Base-by-base conservation (phyloP, 2,329 filamentous ascomycete species). In the Cryphonectria naterciae region DNA sequence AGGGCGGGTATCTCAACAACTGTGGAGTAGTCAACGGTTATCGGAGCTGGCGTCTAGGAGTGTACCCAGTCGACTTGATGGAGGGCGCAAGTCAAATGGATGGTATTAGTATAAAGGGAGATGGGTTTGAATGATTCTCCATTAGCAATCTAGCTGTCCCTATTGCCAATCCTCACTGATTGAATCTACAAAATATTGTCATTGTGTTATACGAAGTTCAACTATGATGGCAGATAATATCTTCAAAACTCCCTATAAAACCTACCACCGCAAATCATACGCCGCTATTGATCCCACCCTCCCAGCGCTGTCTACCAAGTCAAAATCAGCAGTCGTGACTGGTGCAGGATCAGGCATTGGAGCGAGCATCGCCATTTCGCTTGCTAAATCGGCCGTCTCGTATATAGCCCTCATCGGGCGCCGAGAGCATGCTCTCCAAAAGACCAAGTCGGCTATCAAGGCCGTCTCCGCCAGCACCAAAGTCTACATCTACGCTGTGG, bases 241-340 rank as follows among this genome's bases (percentile, higher is more conserved):
- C 49, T 43, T 68, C 1, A 46, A 68, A 25, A 68, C 66, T 37
- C 66, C 66, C 6, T 68, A 68, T 17, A 41, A 28, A 11, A 49
- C 37, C 19, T 68, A 68, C 28, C 54, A 68, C 66, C 52, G 19
- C 19, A 68, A 2, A 25, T 68, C 66, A 1, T 68, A 68, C 22
- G 56, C 66, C 39, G 66, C 66, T 6, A 68, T 68, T 25, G 39
- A 68, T 49, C 66, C 56, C 39, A 49, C 66, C 25, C 54, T 28
- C 37, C 66, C 66, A 61, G 52, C 66, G 11, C 39, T 68, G 19
- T 68, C 66, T 25, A 68, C 54, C 39, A 68, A 52, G 54, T 68
- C 66, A 15, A 68, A 68, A 37, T 68, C 66, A n/a, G 66, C 66
- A 52, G 56, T 68, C 22, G 54, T 68, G 28, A 62, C 66, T 2